Base-by-base conservation (phyloP, 2,329 filamentous ascomycete genomes). In the Pseudogymnoascus sp. region DNA sequence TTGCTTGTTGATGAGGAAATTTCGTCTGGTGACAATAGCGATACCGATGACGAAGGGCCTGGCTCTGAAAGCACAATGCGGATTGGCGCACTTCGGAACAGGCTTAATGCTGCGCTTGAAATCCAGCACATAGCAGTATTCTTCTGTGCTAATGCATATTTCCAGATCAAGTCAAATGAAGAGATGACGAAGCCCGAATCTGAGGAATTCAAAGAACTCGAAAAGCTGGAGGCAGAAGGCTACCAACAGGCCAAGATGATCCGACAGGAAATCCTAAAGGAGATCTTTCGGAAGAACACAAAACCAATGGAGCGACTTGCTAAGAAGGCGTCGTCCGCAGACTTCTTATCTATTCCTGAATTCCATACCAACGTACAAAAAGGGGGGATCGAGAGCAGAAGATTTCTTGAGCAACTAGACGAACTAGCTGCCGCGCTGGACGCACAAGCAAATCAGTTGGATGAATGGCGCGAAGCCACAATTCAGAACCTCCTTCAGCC, bases 91-190 rank as follows among this genome's bases (percentile, higher is more conserved):
- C 81, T 83, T 60, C 84, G 87, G 35, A 84, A 87, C 61, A 83
- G 86, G 46, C 78, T 97, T 22, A 87, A 91, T 8, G 82, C 80
- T 19, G 87, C 90, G 2, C 78, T 96, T 16, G 91, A 96, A 71
- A 75, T 96, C 46, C 83, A 93, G 65, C 93, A 97, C 72, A 86
- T 88, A 67, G 91, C 89, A 31, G 81, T 85, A 0, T 97, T 97
- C 76, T 96, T 96, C 71, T 88, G 88, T 26, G 91, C 88, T 12
- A 96, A 92, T 68, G 89, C 87, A 0, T 87, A 88, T 68, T 97
- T 87, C 71, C 91, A 96, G 71, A 89, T 96, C 65, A 95, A 93
- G 71, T 84, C 85, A 0, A 84, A 93, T 63, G 74, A 83, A 50
- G 79, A 83, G 1, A 77, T 88, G 68, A 91, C 87, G 0, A 72